These are phyloP conservation scores for Phytophthora syringae DNA, from an alignment of 352 stramenopile species.

Conservation along the genomic window DNA sequence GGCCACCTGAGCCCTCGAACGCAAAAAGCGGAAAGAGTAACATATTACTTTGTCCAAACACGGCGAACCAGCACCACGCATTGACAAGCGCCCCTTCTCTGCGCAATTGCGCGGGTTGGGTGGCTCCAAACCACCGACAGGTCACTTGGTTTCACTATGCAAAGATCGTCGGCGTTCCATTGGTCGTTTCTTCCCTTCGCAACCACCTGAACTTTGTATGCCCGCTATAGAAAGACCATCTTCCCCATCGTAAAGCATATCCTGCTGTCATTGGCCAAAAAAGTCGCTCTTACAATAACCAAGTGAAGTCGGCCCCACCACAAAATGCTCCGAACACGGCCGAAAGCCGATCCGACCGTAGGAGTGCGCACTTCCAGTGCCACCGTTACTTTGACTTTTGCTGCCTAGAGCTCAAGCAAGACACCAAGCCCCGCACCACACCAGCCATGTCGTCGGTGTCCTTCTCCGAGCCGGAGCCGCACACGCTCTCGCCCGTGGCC, in stretches of 20 bases:
- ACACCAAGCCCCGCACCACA: slow-evolving; percentile 9
- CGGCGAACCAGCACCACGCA: slow-evolving; percentile 63
- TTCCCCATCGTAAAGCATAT: neutral
- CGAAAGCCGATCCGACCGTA: neutral
- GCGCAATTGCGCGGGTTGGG: slow-evolving; percentile 6
- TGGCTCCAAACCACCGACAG: slow-evolving; percentile 29
- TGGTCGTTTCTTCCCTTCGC: neutral
- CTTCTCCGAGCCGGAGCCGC: slow-evolving; percentile 32
- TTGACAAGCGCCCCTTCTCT: slow-evolving; percentile 38
- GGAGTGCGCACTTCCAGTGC: neutral
- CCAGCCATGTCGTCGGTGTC: slow-evolving; percentile 43
- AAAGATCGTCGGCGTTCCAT: slow-evolving; percentile 1
- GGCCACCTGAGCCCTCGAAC: slow-evolving; percentile 45
- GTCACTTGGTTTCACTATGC: slow-evolving; percentile 30
- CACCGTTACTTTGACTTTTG: slow-evolving; percentile 55
- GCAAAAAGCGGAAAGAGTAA: slow-evolving; percentile 79
- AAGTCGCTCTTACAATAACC: slow-evolving; percentile 25
- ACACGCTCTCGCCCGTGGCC: slow-evolving; percentile 55
- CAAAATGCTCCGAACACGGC: neutral
- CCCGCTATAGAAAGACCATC: neutral
- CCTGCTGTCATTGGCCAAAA: slow-evolving; percentile 19
- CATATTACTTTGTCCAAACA: slow-evolving; percentile 43
- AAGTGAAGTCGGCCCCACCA: slow-evolving; percentile 22
- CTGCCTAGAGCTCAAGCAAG: slow-evolving; percentile 40
- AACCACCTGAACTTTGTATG: neutral